Evolutionary conservation across 75 land plant genomes (phyloP), one percentile per base, ranked within the genome.

Genomic region (Cupressus sempervirens): DNA sequence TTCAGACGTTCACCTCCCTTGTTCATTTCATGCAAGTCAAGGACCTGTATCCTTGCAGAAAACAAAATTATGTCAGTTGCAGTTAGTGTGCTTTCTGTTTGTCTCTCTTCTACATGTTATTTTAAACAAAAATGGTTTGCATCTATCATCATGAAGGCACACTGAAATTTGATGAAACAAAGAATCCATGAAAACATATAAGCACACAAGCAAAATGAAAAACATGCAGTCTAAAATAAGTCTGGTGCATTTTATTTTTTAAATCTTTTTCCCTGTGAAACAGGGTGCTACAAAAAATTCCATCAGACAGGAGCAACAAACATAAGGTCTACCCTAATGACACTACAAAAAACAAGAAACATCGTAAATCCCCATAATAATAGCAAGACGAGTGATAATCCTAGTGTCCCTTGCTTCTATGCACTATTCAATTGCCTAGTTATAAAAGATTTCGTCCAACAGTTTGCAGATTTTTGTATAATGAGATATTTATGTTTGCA

Each of bases 1-100:
- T 91, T 43, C 52, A 96, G 88, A 13, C 93, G 85, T 84, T 93
- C 85, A 5, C 98, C 98, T 35, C 92, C 99, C 56, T 90, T 92
- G 50, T 74, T 87, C 86, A 80, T 91, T 67, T 93, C 96, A 80
- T 84, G 95, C 56, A 97, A 90, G 87, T 96, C 92, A 84, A 96
- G 86, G 80, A 84, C 90, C 97, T 96, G 85, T 36, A 45, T 34
- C 36, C 56, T 35, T 48, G 34, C 67, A 87, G 53, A 30, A 14
- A 68, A 30, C 50, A 26, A 86, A 53, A 84, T 41, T 35, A 53
- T 45, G 43, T 86, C 50, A 72, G 36, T 65, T 20, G 67, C 84
- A 85, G 0, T 73, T 73, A 34, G 53, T 2, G 54, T 50, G 16
- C 77, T 13, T 18, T 79, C 30, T 34, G 40, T 34, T 75, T 38